These are phyloP conservation scores for Podosphaera xanthii DNA, from an alignment of 2,329 filamentous ascomycete genomes.

Conservation along the genomic window DNA sequence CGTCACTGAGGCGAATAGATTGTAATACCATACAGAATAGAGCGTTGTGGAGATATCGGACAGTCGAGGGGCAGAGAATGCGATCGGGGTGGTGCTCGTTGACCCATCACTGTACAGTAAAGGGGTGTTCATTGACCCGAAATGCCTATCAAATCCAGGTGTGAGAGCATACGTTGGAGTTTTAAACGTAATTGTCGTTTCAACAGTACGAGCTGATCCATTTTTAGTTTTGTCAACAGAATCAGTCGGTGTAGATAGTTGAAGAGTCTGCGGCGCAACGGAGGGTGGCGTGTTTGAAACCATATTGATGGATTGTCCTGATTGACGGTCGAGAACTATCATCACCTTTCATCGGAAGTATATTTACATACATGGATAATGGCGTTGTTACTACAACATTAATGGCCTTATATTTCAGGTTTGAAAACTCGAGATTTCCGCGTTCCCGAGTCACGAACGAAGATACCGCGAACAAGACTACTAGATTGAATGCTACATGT, in stretches of 20 bases:
- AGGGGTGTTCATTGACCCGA: conserved; percentile 17
- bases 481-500: no score
- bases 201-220: conserved; percentile 7
- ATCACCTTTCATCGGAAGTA: no score
- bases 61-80: conserved; percentile 74
- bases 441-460: no score
- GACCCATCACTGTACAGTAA: conserved; percentile 13
- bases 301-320: conserved; percentile 20
- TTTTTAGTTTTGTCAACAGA: conserved; percentile 6
- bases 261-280: conserved; percentile 37
- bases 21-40: conserved; percentile 39
- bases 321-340: background rate
- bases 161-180: conserved; percentile 21
- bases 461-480: no score
- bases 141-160: conserved; percentile 19
- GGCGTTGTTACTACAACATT: background rate
- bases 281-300: conserved; percentile 34
- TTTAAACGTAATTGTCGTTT: conserved; percentile 18
- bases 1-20: background rate
- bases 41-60: conserved; percentile 40
- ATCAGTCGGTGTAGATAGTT: conserved; percentile 32
- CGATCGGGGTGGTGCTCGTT: conserved; percentile 19
- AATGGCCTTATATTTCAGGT: background rate
- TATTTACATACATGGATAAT: background rate
- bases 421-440: background rate